Evolutionary conservation across 345 rosid genomes (phyloP).

Genomic region (Odontarrhena argentea): DNA sequence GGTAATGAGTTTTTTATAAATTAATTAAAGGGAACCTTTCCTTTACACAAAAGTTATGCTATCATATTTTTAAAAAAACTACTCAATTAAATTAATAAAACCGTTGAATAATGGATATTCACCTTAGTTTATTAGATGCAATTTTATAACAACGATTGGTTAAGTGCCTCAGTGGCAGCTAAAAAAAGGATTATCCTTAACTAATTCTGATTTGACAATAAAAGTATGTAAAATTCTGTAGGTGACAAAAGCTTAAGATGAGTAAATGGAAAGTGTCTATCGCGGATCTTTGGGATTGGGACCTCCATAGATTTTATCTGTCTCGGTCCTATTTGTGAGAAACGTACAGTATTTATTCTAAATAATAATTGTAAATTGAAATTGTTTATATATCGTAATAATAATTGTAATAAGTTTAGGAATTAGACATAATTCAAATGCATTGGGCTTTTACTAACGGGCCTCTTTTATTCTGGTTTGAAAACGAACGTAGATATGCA

Average conservation of each 20-base stretch:
- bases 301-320: slow-evolving; percentile 39
- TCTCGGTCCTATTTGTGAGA: slow-evolving; percentile 13
- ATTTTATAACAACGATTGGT: slow-evolving; percentile 27
- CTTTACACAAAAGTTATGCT: slow-evolving; percentile 14
- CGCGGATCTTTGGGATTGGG: slow-evolving; percentile 40
- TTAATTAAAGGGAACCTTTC: slow-evolving; percentile 6
- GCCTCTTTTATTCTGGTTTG: background rate
- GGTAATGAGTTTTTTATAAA: background rate
- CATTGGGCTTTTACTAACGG: slow-evolving; percentile 16
- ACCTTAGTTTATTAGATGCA: slow-evolving; percentile 15
- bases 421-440: background rate
- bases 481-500: too few species aligned
- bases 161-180: slow-evolving; percentile 18
- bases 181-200: slow-evolving; percentile 2
- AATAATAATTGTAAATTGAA: background rate
- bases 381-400: too few species aligned
- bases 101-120: slow-evolving; percentile 20
- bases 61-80: background rate
- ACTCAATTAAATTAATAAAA: background rate
- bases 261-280: slow-evolving; percentile 28
- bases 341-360: slow-evolving; percentile 3
- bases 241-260: slow-evolving; percentile 14
- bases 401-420: background rate
- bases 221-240: background rate
- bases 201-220: background rate